Base-by-base conservation (phyloP, 257 asterid genomes). In the Plantago elongata region DNA sequence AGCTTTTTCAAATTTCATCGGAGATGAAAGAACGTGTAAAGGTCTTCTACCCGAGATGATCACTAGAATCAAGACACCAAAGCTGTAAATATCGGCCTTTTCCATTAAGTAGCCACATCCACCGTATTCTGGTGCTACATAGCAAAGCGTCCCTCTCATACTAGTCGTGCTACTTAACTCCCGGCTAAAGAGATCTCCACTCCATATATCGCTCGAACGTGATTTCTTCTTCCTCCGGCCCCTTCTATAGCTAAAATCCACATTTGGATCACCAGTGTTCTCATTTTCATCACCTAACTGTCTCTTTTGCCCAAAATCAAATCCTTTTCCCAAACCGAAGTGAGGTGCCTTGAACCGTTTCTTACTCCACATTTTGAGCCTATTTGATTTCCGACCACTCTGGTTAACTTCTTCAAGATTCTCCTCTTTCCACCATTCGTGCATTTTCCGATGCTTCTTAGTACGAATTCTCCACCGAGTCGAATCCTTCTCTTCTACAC, bases 401-500 rank as follows among this genome's bases (percentile, higher is more conserved):
- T 74, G 78, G 61, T 70, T 68, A 30, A 74, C 74, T 48, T 81
- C 95, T 44, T 80, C 81, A 30, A 87, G 66, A 40, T 82, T 84
- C 74, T 93, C 99, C 48, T 93, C 97, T 73, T 77, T 93, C 99
- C 99, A 93, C 99, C 99, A 93, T 62, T 93, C 99, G 40, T 82
- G 85, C 92, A 93, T 93, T 83, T 82, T 85, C 52, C 86, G 64
- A 18, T 88, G 95, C 64, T 86, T 89, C 67, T 77, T 83, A 1
- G 51, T 59, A 17, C 46, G 67, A 1, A 27, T 58, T 51, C 64
- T 74, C 77, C 83, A 70, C 61, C 60, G 66, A 42, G 68, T 87
- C 9, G 81, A 66, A 13, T 69, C 78, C 42, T 66, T 87, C 80
- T 68, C 65, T 66, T 65, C 79, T 5, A 51, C 11, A 5, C 45